These are phyloP conservation scores for Colletotrichum horii DNA, from an alignment of 2,329 filamentous ascomycete species.

Conservation along the genomic window DNA sequence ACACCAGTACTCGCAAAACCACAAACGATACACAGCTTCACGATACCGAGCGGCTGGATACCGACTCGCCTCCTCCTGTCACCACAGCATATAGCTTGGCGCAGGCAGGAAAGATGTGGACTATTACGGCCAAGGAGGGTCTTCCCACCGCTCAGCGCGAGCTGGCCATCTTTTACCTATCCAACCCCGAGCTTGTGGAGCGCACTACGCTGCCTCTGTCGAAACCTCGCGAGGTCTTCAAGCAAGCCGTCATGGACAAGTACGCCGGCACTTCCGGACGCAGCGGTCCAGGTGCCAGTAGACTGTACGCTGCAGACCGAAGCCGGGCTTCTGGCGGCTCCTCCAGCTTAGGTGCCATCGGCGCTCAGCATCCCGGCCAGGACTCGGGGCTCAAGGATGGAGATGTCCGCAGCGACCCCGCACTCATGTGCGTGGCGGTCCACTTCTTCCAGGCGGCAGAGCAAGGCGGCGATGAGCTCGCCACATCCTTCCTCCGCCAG, in stretches of 20 bases:
- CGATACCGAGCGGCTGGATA: conserved; percentile 21
- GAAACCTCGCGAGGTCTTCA: conserved; percentile 87
- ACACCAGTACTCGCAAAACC: conserved; percentile 66
- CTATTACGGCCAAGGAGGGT: conserved; percentile 92
- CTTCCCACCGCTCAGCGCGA: conserved; percentile 89
- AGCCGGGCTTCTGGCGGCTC: conserved; percentile 7
- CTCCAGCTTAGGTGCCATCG: conserved; percentile 24
- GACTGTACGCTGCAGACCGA: conserved; percentile 24
- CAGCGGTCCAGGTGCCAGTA: conserved; percentile 17
- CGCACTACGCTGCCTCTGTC: conserved; percentile 84
- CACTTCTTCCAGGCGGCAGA: conserved; percentile 97
- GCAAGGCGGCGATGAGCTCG: conserved; percentile 84
- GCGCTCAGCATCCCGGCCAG: conserved; percentile 31
- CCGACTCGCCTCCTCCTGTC: conserved; percentile 47
- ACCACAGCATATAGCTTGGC: conserved; percentile 72
- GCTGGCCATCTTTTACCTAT: conserved; percentile 90
- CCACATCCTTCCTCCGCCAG: conserved; percentile 81
- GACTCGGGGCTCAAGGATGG: conserved; percentile 41
- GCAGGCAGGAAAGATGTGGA: conserved; percentile 88
- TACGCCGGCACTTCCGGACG: conserved; percentile 48
- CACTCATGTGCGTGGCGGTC: conserved; percentile 90
- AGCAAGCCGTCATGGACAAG: conserved; percentile 81
- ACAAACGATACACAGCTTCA: conserved; percentile 35
- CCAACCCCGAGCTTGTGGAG: conserved; percentile 83
- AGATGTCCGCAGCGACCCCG: conserved; percentile 75